These are phyloP conservation scores for Xylariomycetidae sp. DNA, from an alignment of 2,329 filamentous ascomycete species.

Conservation along the genomic window DNA sequence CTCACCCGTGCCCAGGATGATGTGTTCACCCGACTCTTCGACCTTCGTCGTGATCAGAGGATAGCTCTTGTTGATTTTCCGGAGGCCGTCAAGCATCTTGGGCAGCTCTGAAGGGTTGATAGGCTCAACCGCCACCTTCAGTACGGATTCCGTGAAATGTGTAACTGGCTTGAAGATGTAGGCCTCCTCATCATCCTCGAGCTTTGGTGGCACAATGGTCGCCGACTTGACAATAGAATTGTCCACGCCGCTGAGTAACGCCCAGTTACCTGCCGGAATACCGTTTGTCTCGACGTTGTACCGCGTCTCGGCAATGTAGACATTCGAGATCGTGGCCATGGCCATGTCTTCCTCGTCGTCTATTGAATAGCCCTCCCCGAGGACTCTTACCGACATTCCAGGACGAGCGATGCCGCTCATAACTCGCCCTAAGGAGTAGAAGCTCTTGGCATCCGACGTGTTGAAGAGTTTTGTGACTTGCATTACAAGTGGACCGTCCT, in stretches of 20 bases:
- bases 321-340: conserved; percentile 72
- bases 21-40: conserved; percentile 94
- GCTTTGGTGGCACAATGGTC: conserved; percentile 73
- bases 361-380: conserved; percentile 91
- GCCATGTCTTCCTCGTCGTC: conserved; percentile 99
- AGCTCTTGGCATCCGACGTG: conserved; percentile 81
- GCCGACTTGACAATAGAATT: conserved; percentile 98
- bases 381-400: conserved; percentile 76
- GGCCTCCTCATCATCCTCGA: conserved; percentile 83
- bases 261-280: conserved; percentile 89
- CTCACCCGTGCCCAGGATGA: conserved; percentile 90
- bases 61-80: conserved; percentile 97
- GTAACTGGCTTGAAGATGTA: conserved; percentile 91
- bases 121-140: conserved; percentile 96
- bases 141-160: conserved; percentile 94
- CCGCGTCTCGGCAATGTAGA: conserved; percentile 85
- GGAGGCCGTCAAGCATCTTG: conserved; percentile 95
- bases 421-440: conserved; percentile 84
- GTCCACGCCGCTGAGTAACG: conserved; percentile 86
- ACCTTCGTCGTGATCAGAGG: conserved; percentile 94
- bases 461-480: conserved; percentile 93
- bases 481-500: conserved; percentile 85
- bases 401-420: conserved; percentile 85
- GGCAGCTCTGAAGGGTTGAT: conserved; percentile 97
- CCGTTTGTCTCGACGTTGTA: conserved; percentile 92